Conservation (phyloP, 2,329 filamentous ascomycete species). For the Colletotrichum melonis region DNA sequence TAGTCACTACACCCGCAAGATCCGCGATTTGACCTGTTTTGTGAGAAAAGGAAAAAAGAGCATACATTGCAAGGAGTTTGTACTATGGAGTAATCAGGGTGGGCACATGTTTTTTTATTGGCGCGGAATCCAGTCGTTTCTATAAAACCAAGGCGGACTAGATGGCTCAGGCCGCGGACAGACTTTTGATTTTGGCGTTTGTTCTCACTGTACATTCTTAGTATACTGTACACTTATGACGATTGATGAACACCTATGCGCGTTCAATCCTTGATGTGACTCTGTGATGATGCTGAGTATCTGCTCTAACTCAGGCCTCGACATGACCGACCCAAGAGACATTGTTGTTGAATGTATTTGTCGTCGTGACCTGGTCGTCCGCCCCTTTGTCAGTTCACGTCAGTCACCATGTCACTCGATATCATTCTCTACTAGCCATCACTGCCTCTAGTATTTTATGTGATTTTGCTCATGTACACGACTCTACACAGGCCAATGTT, state of each 20-base stretch:
- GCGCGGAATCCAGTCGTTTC: conserved; percentile 11
- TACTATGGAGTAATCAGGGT: conserved; percentile 17
- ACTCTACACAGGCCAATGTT: conserved; percentile 25
- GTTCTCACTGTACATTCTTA: conserved; percentile 25
- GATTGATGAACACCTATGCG: conserved; percentile 9
- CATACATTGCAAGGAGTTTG: conserved; percentile 16
- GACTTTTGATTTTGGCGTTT: conserved; percentile 14
- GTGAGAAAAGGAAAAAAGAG: background rate
- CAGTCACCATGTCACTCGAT: background rate
- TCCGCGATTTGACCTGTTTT: background rate
- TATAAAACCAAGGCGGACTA: conserved; percentile 11
- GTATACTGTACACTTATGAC: conserved; percentile 22
- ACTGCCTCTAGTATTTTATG: background rate
- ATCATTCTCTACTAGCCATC: background rate
- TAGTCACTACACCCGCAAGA: conserved; percentile 27
- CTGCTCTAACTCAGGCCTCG: background rate
- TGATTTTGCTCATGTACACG: conserved; percentile 23
- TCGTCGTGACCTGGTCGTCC: background rate
- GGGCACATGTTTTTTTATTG: background rate
- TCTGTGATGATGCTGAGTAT: background rate
- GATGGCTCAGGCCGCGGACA: conserved; percentile 23
- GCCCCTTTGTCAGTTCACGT: no score
- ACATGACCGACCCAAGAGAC: background rate
- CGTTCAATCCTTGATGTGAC: background rate
- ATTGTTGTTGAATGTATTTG: no score